Evolutionary conservation across 768 basidiomycete species (phyloP), one percentile per base, ranked within the genome.

Genomic region (Fistulinella prunicolor): DNA sequence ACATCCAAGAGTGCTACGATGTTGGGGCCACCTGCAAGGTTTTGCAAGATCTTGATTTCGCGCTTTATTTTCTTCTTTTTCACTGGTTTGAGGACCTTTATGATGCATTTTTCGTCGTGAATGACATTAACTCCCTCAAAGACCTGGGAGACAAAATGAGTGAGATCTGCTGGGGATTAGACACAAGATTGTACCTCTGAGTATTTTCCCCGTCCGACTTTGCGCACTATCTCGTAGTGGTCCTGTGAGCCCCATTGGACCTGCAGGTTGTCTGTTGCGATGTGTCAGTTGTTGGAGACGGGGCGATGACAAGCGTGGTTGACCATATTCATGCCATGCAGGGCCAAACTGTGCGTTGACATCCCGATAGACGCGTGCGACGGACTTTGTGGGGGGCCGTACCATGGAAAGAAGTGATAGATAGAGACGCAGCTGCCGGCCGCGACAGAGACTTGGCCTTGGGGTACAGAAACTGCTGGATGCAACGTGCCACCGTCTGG

Each of bases 1-100:
- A 97, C 93, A 64, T 98, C 95, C 53, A 97, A 76, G 42, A 98
- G 77, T 7, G 86, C 86, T 41, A 97, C 90, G 54, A 98, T 79
- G 68, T 98, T 98, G 3, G 94, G 94, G 6, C 95, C 95, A 21
- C 95, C 94, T 0, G 94, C 91, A 24, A 98, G 78, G 66, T 97
- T 96, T 71, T 94, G 93, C 21, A 98, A 73, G 61, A 98, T 95
- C 77, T 97, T 97, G 68, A 98, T 96, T 73, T 98, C 95, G 54
- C 95, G 81, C 74, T 97, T 97, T 72, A 97, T 97, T 74, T 98
- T 98, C 82, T 98, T 98, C 83, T 98, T 97, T 80, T 98, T 98
- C 34, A 98, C 94, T 0, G 95, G 95, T 69, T 98, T 98, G 57
- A 98, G 78, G 26, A 98, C 95, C 69, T 98, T 98, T 74, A 98